A percentile compares a stretch with the other conserved stretches of the same genome.
phyloP scores from a whole-genome alignment of 768 basidiomycete species.

The Dioszegia aurantiaca region DNA sequence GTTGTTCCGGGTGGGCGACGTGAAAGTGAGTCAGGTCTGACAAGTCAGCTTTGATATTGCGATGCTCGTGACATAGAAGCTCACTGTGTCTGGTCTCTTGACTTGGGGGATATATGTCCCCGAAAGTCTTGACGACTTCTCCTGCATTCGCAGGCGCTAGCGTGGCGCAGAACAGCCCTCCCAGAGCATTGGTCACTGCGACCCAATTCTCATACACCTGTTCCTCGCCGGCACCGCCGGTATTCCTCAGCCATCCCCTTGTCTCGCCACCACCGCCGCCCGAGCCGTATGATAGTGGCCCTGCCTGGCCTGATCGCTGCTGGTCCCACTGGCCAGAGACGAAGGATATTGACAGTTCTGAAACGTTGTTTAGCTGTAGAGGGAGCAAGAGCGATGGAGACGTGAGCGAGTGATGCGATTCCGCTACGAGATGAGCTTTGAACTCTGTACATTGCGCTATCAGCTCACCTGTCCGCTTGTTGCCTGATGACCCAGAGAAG shows the following conservation, averaged over 20 bases:
- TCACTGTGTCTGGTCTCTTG: conserved; percentile 19
- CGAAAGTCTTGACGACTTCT: conserved; percentile 35
- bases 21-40: conserved; percentile 50
- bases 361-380: conserved; percentile 75
- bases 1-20: conserved; percentile 60
- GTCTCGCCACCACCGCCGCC: conserved; percentile 85
- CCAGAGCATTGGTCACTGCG: conserved; percentile 79
- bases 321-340: conserved; percentile 93
- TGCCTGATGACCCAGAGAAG: conserved; percentile 42
- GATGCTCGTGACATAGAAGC: conserved; percentile 37
- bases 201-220: conserved; percentile 55
- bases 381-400: conserved; percentile 84
- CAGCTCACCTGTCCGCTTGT: conserved; percentile 57
- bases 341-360: conserved; percentile 81
- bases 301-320: conserved; percentile 68
- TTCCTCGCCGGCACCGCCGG: conserved; percentile 16
- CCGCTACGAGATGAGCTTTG: conserved; percentile 10
- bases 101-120: conserved; percentile 32
- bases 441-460: conserved; percentile 24
- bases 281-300: conserved; percentile 64
- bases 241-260: conserved; percentile 85
- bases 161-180: conserved; percentile 92
- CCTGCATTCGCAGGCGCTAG: conserved; percentile 59
- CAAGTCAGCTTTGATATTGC: not conserved
- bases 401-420: conserved; percentile 72